A percentile compares a stretch with the other conserved stretches of the same genome.
These are phyloP conservation scores for Viridothelium virens DNA, from an alignment of 495 filamentous ascomycete species.

Conservation along the genomic window DNA sequence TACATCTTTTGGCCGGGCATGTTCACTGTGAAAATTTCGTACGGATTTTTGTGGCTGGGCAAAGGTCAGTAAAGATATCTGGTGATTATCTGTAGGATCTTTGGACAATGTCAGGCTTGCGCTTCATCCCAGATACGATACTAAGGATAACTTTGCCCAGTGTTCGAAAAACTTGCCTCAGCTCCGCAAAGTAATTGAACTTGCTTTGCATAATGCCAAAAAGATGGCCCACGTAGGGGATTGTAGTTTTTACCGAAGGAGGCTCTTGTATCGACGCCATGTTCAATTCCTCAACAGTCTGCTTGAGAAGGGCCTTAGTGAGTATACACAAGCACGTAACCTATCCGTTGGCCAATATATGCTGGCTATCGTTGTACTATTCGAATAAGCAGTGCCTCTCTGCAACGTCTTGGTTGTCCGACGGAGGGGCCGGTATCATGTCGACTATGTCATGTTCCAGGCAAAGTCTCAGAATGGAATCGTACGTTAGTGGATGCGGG, in stretches of 20 bases:
- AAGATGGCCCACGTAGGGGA: constrained; percentile 5
- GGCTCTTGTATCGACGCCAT: not conserved
- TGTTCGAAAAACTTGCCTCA: not conserved
- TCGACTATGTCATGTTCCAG: too few relatives aligned
- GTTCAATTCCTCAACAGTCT: not conserved
- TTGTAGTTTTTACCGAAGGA: not conserved
- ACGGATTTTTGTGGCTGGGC: not conserved
- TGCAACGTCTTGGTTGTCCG: too few relatives aligned
- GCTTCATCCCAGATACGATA: too few relatives aligned
- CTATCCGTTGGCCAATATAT: too few relatives aligned
- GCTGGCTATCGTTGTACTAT: too few relatives aligned
- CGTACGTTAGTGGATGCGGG: too few relatives aligned
- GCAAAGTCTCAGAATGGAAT: too few relatives aligned
- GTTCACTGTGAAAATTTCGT: constrained; percentile 33
- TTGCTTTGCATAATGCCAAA: constrained; percentile 9
- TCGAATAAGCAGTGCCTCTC: too few relatives aligned
- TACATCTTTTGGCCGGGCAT: constrained; percentile 37
- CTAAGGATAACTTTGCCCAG: too few relatives aligned
- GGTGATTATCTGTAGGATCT: too few relatives aligned
- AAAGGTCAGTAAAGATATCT: not conserved
- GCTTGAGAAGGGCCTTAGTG: not conserved
- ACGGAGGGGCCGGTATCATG: too few relatives aligned
- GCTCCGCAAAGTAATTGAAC: constrained; percentile 1
- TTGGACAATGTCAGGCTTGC: too few relatives aligned
- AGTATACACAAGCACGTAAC: not conserved